Conservation (phyloP, 306 rosid species). For the Dalbergia cultrata region DNA sequence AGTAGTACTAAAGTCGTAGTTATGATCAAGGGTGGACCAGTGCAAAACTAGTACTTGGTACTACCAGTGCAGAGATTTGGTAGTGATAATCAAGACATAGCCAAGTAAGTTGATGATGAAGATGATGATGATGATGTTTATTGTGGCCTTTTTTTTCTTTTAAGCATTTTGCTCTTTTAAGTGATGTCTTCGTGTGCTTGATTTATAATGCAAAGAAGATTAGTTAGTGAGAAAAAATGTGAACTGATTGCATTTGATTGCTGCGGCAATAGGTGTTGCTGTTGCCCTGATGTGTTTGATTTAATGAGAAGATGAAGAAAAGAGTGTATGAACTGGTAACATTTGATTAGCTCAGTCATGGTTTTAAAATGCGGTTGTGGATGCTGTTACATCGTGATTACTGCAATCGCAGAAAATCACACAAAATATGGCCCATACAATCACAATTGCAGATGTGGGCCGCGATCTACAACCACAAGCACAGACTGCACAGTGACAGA, state of each 20-base stretch:
- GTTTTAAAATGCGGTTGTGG: too few relatives aligned
- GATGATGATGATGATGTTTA: not conserved
- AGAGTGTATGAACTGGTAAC: not conserved
- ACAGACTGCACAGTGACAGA: not conserved
- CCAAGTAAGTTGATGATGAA: conserved; percentile 64
- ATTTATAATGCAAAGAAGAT: conserved; percentile 16
- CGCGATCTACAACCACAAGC: too few relatives aligned
- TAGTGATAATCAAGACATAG: conserved; percentile 68
- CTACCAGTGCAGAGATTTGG: conserved; percentile 47
- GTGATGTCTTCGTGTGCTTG: not conserved
- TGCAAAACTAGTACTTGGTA: too few relatives aligned
- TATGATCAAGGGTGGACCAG: too few relatives aligned
- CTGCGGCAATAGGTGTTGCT: not conserved
- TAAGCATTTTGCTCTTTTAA: not conserved
- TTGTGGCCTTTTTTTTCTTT: not conserved
- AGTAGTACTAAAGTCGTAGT: too few relatives aligned
- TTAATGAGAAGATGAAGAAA: conserved; percentile 9
- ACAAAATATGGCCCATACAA: too few relatives aligned
- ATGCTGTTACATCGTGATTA: too few relatives aligned
- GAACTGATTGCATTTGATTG: not conserved
- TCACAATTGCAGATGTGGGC: too few relatives aligned
- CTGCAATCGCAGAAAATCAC: too few relatives aligned
- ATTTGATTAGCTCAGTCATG: not conserved
- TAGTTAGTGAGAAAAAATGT: not conserved
- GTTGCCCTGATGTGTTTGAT: conserved; percentile 8